phyloP scores from a whole-genome alignment of 2,329 filamentous ascomycete genomes.

The Zymoseptoria crescenta region DNA sequence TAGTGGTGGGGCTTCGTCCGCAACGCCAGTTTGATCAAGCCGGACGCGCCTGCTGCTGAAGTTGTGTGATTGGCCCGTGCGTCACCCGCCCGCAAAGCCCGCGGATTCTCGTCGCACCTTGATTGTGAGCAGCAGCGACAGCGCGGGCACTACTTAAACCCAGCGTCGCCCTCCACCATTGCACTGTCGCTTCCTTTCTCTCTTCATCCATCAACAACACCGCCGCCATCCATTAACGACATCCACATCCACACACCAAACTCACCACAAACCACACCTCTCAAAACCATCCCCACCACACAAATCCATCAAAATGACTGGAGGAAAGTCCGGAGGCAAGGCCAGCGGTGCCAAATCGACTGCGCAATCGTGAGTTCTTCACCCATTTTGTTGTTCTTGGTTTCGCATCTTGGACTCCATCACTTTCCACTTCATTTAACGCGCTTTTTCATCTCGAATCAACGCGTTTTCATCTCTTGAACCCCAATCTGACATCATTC shows the following conservation, averaged over 20 bases:
- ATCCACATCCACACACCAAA: slow-evolving; percentile 17
- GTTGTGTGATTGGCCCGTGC: slow-evolving; percentile 8
- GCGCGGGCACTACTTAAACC: slow-evolving; percentile 13
- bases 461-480: slow-evolving; percentile 21
- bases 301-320: slow-evolving; percentile 84
- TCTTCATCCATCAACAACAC: slow-evolving; percentile 27
- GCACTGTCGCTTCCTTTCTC: slow-evolving; percentile 25
- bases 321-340: slow-evolving; percentile 99
- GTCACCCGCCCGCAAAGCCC: slow-evolving; percentile 1
- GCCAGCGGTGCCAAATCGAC: slow-evolving; percentile 92
- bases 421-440: slow-evolving; percentile 29
- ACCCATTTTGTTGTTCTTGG: slow-evolving; percentile 7
- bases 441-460: slow-evolving; percentile 34
- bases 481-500: slow-evolving; percentile 36
- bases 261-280: slow-evolving; percentile 21
- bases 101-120: slow-evolving; percentile 1
- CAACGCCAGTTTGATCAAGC: too few relatives aligned
- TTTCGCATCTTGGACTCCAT: slow-evolving; percentile 4
- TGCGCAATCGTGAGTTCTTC: slow-evolving; percentile 83
- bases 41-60: slow-evolving; percentile 6
- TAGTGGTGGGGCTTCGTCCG: slow-evolving; percentile 10
- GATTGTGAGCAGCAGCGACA: slow-evolving; percentile 6
- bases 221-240: slow-evolving; percentile 7
- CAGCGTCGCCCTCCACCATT: slow-evolving; percentile 7
- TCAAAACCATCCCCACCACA: slow-evolving; percentile 27